A percentile compares a stretch with the other conserved stretches of the same genome.
Evolutionary conservation across 768 basidiomycete species (phyloP).

Genomic region (Termitomyces sp.): DNA sequence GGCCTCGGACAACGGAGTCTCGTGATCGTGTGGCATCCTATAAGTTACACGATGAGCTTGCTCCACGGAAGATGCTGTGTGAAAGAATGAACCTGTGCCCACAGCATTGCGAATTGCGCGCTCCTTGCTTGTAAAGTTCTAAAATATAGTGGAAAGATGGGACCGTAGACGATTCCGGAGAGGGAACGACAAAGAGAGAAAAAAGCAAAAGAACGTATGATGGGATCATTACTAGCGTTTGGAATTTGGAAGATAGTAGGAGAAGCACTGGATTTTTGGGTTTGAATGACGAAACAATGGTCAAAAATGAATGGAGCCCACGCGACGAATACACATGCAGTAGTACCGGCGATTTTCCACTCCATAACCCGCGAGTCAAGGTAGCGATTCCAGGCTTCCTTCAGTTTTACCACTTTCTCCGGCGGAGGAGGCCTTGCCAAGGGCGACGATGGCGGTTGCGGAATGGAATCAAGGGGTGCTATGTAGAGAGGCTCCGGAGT

Average conservation of each 20-base stretch:
- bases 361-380: slow-evolving; percentile 11
- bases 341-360: slow-evolving; percentile 11
- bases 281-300: not conserved
- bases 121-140: slow-evolving; percentile 1
- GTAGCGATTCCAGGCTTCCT: slow-evolving; percentile 8
- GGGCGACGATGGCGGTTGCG: not conserved
- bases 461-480: slow-evolving; percentile 1
- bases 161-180: slow-evolving; percentile 9
- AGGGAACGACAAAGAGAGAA: slow-evolving; percentile 11
- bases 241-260: slow-evolving; percentile 13
- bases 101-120: slow-evolving; percentile 10
- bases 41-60: not conserved
- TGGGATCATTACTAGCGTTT: slow-evolving; percentile 11
- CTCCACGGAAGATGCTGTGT: not conserved
- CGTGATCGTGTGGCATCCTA: not conserved
- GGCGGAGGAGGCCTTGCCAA: slow-evolving; percentile 1
- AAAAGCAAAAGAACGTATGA: slow-evolving; percentile 12
- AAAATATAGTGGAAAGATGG: slow-evolving; percentile 13
- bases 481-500: slow-evolving; percentile 2
- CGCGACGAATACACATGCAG: slow-evolving; percentile 13
- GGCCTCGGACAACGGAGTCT: slow-evolving; percentile 2
- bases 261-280: slow-evolving; percentile 1
- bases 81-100: slow-evolving; percentile 4
- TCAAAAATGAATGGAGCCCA: not conserved
- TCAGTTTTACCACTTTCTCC: slow-evolving; percentile 1